These are phyloP conservation scores for Yamadazyma atlantica DNA, from an alignment of 1,139 yeast species.

Conservation along the genomic window DNA sequence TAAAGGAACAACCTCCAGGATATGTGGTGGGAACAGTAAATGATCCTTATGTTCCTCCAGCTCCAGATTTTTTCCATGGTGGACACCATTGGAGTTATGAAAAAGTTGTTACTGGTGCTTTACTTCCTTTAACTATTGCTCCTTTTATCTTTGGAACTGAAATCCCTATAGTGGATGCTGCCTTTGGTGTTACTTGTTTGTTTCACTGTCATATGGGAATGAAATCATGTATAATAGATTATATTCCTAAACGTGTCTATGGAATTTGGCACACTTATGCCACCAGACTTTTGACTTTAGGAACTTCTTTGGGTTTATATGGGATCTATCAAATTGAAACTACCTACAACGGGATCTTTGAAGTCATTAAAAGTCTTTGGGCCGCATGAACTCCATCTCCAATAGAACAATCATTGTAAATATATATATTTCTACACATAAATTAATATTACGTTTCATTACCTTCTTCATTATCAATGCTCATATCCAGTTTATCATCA, in stretches of 20 bases:
- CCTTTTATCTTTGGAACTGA: constrained; percentile 60
- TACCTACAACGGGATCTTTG: constrained; percentile 51
- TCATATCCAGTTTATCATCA: constrained; percentile 14
- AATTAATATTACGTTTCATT: constrained; percentile 2
- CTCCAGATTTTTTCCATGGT: constrained; percentile 56
- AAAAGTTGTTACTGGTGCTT: constrained; percentile 54
- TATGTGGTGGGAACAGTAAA: constrained; percentile 72
- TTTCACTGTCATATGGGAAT: constrained; percentile 71
- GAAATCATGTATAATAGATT: constrained; percentile 77
- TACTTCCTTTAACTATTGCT: constrained; percentile 63
- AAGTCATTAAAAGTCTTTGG: constrained; percentile 48
- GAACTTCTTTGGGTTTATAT: constrained; percentile 60
- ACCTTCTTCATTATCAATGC: constrained; percentile 6
- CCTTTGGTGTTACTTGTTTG: constrained; percentile 54
- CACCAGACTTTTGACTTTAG: constrained; percentile 59
- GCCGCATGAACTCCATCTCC: constrained; percentile 5
- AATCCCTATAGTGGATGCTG: constrained; percentile 55
- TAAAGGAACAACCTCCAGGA: constrained; percentile 76
- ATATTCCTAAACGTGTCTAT: constrained; percentile 71
- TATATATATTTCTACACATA: background rate
- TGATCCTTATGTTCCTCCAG: constrained; percentile 67
- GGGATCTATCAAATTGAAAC: constrained; percentile 72
- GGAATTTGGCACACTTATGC: constrained; percentile 67
- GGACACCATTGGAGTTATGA: constrained; percentile 76
- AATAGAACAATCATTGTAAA: background rate